Percentiles rank a stretch among this genome's conserved stretches.
These are phyloP conservation scores for Anacardium occidentale DNA, from an alignment of 345 rosid genomes.

Conservation along the genomic window DNA sequence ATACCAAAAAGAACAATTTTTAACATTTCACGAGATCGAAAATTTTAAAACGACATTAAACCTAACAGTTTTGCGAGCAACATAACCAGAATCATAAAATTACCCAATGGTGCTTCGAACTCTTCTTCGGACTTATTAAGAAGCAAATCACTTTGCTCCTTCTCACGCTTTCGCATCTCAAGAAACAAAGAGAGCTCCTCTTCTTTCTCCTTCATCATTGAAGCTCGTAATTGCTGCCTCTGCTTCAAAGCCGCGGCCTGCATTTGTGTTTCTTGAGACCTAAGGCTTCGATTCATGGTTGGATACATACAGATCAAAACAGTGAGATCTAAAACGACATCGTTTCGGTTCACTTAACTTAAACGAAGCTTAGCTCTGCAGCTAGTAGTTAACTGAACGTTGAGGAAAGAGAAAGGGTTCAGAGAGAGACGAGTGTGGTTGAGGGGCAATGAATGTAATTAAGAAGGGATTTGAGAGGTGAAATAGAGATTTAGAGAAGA, in stretches of 20 bases:
- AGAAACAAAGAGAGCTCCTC: constrained; percentile 90
- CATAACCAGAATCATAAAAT: background rate
- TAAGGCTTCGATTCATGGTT: constrained; percentile 84
- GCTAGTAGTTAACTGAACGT: background rate
- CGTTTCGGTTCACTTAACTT: constrained; percentile 17
- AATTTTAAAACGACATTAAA: background rate
- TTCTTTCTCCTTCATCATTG: constrained; percentile 85
- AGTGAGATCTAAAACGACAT: constrained; percentile 21
- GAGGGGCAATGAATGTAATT: constrained; percentile 31
- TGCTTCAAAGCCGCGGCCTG: constrained; percentile 64
- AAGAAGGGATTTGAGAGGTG: background rate
- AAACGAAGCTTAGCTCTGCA: constrained; percentile 23
- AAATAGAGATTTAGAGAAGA: constrained; percentile 18
- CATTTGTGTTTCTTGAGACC: constrained; percentile 74
- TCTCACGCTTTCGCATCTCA: constrained; percentile 89
- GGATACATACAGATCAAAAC: constrained; percentile 29
- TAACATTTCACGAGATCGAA: background rate
- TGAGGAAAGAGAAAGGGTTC: background rate
- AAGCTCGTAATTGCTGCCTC: constrained; percentile 73
- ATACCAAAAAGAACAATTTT: background rate
- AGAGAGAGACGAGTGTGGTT: background rate
- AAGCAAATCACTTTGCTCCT: constrained; percentile 64
- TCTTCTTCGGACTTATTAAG: constrained; percentile 53
- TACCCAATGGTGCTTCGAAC: constrained; percentile 73
- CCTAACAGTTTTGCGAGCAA: background rate